Percentiles rank a stretch among this genome's conserved stretches.
Evolutionary conservation across 2,329 filamentous ascomycete genomes (phyloP).

Genomic region (Fusarium avenaceum): DNA sequence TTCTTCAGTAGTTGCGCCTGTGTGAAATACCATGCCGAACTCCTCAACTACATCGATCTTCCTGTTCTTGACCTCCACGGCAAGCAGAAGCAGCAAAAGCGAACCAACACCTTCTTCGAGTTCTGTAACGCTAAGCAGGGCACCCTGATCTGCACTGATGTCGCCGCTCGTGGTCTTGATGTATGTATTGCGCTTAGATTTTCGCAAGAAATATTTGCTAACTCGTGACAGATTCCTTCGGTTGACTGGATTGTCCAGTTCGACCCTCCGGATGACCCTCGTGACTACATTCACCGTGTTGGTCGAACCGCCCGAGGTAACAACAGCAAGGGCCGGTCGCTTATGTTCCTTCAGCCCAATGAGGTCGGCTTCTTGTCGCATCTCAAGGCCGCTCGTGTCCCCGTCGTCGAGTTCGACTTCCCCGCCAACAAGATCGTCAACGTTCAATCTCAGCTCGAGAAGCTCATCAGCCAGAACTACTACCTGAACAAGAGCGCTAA

Average conservation of each 20-base stretch:
- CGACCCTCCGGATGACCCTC: constrained; percentile 90
- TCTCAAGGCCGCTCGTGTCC: constrained; percentile 90
- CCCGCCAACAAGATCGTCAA: constrained; percentile 92
- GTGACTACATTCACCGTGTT: constrained; percentile 95
- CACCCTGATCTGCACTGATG: constrained; percentile 94
- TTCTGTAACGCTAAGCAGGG: constrained; percentile 84
- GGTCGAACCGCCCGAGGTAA: constrained; percentile 91
- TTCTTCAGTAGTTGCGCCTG: constrained; percentile 95
- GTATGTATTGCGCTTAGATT: constrained; percentile 58
- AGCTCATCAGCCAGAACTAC: constrained; percentile 94
- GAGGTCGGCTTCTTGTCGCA: constrained; percentile 94
- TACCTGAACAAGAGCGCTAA: constrained; percentile 91
- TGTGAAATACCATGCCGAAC: constrained; percentile 94
- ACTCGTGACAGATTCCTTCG: constrained; percentile 76
- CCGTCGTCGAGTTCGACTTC: constrained; percentile 96
- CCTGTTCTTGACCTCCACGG: constrained; percentile 89
- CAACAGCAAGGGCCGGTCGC: constrained; percentile 84
- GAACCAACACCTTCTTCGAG: constrained; percentile 99
- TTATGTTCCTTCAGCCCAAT: constrained; percentile 93
- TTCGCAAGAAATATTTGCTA: constrained; percentile 10
- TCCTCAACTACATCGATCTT: constrained; percentile 97
- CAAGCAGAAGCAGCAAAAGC: constrained; percentile 98
- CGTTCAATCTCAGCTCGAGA: constrained; percentile 91
- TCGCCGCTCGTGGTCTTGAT: constrained; percentile 93
- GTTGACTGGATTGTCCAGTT: constrained; percentile 98